phyloP scores from a whole-genome alignment of 139 green algal genomes.

The Picochlorum sp. region DNA sequence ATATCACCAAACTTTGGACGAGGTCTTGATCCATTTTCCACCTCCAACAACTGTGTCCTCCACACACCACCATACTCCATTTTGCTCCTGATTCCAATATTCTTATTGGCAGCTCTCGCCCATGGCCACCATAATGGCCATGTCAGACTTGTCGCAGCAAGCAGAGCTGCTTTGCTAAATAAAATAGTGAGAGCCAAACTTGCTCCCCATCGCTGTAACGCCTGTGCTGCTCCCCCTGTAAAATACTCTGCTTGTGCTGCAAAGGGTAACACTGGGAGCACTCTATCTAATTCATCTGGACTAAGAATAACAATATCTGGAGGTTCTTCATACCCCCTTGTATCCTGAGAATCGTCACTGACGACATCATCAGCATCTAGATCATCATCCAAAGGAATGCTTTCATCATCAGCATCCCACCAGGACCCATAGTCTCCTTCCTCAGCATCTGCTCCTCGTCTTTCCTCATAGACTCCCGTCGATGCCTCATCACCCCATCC shows the following conservation, averaged over 20 bases:
- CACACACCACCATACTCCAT: constrained; percentile 49
- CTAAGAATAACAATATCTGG: constrained; percentile 25
- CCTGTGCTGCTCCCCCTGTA: constrained; percentile 1
- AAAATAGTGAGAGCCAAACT: constrained; percentile 40
- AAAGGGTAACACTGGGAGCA: constrained; percentile 49
- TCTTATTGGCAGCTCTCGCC: constrained; percentile 31
- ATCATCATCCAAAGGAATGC: neutral
- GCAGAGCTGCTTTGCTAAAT: constrained; percentile 46
- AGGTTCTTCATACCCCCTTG: neutral
- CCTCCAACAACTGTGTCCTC: constrained; percentile 45
- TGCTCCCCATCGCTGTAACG: constrained; percentile 47
- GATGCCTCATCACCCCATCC: constrained; percentile 1
- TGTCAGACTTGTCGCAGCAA: constrained; percentile 52
- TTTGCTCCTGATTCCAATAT: constrained; percentile 29
- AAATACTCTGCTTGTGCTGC: constrained; percentile 49
- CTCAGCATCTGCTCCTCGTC: neutral
- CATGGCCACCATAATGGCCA: constrained; percentile 66
- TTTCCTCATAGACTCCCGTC: neutral
- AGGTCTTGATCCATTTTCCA: constrained; percentile 21
- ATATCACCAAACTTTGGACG: constrained; percentile 11
- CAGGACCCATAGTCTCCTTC: neutral
- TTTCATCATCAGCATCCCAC: no score
- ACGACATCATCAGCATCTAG: neutral
- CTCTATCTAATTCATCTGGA: constrained; percentile 29
- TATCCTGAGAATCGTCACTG: neutral